Base-by-base conservation (phyloP, 2,329 filamentous ascomycete genomes). In the Helminthosporium solani region DNA sequence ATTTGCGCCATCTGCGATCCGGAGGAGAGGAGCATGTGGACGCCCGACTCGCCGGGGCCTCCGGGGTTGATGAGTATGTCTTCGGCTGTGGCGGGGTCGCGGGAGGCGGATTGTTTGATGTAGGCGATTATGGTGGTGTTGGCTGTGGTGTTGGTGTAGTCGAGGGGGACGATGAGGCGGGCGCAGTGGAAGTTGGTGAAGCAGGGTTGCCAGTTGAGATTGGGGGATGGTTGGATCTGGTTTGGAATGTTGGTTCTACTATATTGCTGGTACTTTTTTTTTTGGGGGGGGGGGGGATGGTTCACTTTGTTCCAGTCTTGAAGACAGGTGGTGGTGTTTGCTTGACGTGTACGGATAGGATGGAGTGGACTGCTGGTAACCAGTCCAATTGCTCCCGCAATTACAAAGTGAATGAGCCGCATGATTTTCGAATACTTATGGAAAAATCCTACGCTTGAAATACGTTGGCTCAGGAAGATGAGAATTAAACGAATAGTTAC, bases 21-120 rank as follows among this genome's bases (percentile, higher is more conserved):
- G 11, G 3, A 9, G 5, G 15, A 25, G 12, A 70, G 53, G 3
- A 69, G 63, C 30, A 70, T 61, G 18, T 56, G 39, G 3, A 74
- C 63, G 11, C 75, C 75, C 8, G 72, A 72, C 9, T 69, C 72
- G 15, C 75, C 75, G 2, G 75, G 75, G 0, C 75, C 75, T 31
- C 60, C 72, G 2, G 76, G 75, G 49, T 79, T 80, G 7, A 77
- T 64, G 4, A 79, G 42, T 19, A 79, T 66, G 1, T 75, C 67
- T 2, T 77, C 75, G 3, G 74, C 74, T 7, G 67, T 67, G 14
- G 68, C 60, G 3, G 37, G 15, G 20, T 42, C 18, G 18, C 12
- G 33, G n/a, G 2, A 12, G 9, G 28, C 18, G 14, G 33, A 74
- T 5, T 73, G 62, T 21, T 72, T 72, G 16, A 73, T 68, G 12